phyloP scores from a whole-genome alignment of 2,329 filamentous ascomycete species.

The Metarhizium robertsii region DNA sequence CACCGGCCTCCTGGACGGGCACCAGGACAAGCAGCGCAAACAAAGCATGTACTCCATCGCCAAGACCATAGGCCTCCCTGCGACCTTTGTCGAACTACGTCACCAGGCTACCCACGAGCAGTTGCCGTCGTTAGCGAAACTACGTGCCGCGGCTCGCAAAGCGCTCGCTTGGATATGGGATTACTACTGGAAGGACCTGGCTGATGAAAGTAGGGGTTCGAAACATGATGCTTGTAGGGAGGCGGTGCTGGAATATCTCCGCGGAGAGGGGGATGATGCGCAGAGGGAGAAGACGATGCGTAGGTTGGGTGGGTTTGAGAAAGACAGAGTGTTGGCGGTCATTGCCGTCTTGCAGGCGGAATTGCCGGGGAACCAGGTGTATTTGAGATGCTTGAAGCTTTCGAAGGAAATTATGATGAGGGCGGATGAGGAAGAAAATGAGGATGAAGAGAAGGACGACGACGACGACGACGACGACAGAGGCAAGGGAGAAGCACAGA shows the following conservation, averaged over 20 bases:
- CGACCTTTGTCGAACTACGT: conserved; percentile 77
- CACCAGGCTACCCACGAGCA: conserved; percentile 89
- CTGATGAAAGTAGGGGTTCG: conserved; percentile 12
- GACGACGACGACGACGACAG: neutral
- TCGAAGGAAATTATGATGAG: conserved; percentile 29
- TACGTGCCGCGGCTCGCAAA: conserved; percentile 59
- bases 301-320: conserved; percentile 26
- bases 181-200: conserved; percentile 66
- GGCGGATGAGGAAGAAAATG: conserved; percentile 5
- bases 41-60: conserved; percentile 66
- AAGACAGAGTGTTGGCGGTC: conserved; percentile 24
- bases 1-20: conserved; percentile 68
- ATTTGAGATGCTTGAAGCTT: conserved; percentile 35
- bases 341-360: conserved; percentile 29
- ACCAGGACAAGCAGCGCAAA: conserved; percentile 57
- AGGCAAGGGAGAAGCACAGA: too few relatives aligned
- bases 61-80: conserved; percentile 58
- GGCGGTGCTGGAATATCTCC: conserved; percentile 29
- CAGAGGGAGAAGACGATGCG: conserved; percentile 15
- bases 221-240: conserved; percentile 20
- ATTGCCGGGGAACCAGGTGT: conserved; percentile 32
- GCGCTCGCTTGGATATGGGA: conserved; percentile 81
- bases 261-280: conserved; percentile 22
- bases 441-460: conserved; percentile 7
- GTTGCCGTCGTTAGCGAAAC: conserved; percentile 63